Base-by-base conservation (phyloP, 495 filamentous ascomycete genomes). In the Penicillium steckii region DNA sequence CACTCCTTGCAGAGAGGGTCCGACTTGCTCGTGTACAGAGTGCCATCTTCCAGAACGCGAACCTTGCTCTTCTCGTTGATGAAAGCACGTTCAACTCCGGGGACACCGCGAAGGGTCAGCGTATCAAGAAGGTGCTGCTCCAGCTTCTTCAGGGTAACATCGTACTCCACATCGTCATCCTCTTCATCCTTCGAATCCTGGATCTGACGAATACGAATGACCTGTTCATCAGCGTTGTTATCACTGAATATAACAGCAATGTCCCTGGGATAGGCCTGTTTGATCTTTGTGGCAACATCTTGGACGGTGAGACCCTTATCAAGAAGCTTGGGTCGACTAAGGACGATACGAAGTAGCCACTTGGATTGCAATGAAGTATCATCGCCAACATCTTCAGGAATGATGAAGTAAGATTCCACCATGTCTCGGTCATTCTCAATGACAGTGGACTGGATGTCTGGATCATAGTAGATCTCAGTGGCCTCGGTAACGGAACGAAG, bases 381-480 rank as follows among this genome's bases (percentile, higher is more conserved):
- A 40, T 90, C 87, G 15, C 80, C 72, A 24, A 73, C 81, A 49
- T 93, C 89, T 58, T 96, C 92, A 2, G 91, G 90, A 59, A 99
- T 87, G 61, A 97, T 84, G 77, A 92, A 99, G 75, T 96, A 97
- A 0, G 95, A 96, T 64, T 94, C 89, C 4, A 99, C 89, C 81
- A 96, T 95, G 63, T 99, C 94, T 29, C 74, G 71, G 76, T 99
- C 94, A 42, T 88, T 87, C 24, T 86, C 81, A 54, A 99, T 95
- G 50, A 82, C 85, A 2, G 94, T 99, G 8, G 78, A 72, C 54
- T 87, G 83, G 50, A 96, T 87, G 53, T 95, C 90, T 0, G 94
- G 94, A 71, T 99, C 94, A 58, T 97, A 97, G 77, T 95, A 96
- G 52, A 99, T 91, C 70, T 99, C 94, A 0, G 90, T 94, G 7